Evolutionary conservation across 192 early-diverging fungal genomes (phyloP).

Genomic region (Dispira simplex): DNA sequence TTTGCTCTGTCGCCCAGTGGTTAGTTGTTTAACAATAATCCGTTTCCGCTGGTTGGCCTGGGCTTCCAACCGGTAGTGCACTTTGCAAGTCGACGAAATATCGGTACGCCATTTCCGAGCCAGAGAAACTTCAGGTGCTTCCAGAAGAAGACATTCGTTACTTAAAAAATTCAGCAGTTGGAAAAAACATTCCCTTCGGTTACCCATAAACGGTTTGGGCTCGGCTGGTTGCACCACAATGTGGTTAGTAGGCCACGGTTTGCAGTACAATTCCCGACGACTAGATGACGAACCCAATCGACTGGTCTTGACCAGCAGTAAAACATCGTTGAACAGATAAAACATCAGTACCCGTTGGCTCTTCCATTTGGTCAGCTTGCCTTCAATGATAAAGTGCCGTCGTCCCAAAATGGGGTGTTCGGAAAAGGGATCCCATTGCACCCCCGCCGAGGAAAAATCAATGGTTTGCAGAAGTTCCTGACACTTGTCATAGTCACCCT

Average conservation of each 20-base stretch:
- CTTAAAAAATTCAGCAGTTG: background rate
- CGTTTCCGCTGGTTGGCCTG: constrained; percentile 3
- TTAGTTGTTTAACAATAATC: too few relatives aligned
- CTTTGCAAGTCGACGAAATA: constrained; percentile 6
- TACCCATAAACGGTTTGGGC: constrained; percentile 7
- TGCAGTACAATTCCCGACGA: constrained; percentile 2
- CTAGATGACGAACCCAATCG: background rate
- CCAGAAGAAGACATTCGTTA: background rate
- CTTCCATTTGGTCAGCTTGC: constrained; percentile 1
- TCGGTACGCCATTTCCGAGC: constrained; percentile 10
- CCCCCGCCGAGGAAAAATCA: background rate
- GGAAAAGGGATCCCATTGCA: background rate
- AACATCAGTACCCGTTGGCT: constrained; percentile 1
- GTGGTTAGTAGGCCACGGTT: constrained; percentile 5
- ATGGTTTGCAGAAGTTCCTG: background rate
- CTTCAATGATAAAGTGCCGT: constrained; percentile 10
- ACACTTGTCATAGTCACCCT: constrained; percentile 9
- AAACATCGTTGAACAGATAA: constrained; percentile 7
- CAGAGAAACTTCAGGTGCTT: constrained; percentile 6
- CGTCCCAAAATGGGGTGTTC: constrained; percentile 6
- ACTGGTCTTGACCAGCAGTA: constrained; percentile 1
- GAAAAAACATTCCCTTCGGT: constrained; percentile 1
- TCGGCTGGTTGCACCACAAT: constrained; percentile 10
- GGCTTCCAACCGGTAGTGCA: constrained; percentile 10
- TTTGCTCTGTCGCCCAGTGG: too few relatives aligned